phyloP scores from a whole-genome alignment of 176 grass and related monocot species.

The Thinopyrum elongatum region DNA sequence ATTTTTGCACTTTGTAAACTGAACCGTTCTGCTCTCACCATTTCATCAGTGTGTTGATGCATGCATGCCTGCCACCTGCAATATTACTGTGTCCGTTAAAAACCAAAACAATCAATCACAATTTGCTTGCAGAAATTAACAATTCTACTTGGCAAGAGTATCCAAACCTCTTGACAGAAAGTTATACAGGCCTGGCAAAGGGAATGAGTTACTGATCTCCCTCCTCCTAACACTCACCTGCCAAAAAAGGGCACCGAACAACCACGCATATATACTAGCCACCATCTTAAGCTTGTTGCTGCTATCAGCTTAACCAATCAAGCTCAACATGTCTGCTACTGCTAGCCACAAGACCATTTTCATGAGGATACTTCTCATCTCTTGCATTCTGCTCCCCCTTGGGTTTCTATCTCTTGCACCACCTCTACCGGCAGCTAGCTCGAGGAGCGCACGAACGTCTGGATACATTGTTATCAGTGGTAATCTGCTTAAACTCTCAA shows the following conservation, averaged over 20 bases:
- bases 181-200: not conserved
- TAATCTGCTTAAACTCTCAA: constrained; percentile 2
- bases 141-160: not conserved
- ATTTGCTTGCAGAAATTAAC: not conserved
- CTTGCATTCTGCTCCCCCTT: not conserved
- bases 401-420: constrained; percentile 4
- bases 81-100: not conserved
- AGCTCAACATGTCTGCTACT: constrained; percentile 18
- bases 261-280: not conserved
- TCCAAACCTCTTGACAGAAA: not conserved
- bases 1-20: not conserved
- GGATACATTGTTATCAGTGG: constrained; percentile 14
- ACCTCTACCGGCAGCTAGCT: not conserved
- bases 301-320: not conserved
- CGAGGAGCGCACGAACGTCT: not conserved
- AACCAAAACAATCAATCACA: not conserved
- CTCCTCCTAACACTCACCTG: constrained; percentile 30
- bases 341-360: not conserved
- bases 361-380: not conserved
- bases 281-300: not conserved
- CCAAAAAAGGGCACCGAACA: not conserved
- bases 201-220: not conserved
- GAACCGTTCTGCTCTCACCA: not conserved
- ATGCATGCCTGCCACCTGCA: not conserved
- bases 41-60: constrained; percentile 5